phyloP scores from a whole-genome alignment of 2,329 filamentous ascomycete species.

The Fusarium nanum region DNA sequence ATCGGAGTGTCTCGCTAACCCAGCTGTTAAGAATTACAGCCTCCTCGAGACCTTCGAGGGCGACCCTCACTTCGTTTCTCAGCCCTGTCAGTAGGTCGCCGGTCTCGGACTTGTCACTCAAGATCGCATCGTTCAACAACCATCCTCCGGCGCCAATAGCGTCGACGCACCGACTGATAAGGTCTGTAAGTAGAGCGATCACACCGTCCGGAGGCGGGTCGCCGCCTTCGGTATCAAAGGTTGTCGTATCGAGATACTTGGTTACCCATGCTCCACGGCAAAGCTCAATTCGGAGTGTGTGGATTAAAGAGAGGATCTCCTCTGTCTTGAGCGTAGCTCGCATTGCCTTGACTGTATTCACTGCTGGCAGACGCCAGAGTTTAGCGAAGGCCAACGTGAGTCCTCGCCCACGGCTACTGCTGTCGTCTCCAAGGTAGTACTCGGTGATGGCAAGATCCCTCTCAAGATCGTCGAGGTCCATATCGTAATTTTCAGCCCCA shows the following conservation, averaged over 20 bases:
- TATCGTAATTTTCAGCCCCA: constrained; percentile 54
- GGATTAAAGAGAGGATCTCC: constrained; percentile 77
- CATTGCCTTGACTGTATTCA: constrained; percentile 71
- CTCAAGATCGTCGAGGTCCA: constrained; percentile 70
- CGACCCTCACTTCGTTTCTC: constrained; percentile 75
- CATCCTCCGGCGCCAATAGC: constrained; percentile 80
- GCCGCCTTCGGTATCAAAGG: constrained; percentile 56
- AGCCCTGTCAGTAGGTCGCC: constrained; percentile 74
- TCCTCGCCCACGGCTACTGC: constrained; percentile 70
- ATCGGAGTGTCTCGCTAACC: constrained; percentile 74
- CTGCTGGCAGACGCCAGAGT: constrained; percentile 72
- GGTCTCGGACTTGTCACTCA: constrained; percentile 64
- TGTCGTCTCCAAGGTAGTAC: constrained; percentile 73
- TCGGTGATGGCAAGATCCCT: constrained; percentile 76
- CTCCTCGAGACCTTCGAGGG: constrained; percentile 78
- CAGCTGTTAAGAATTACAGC: constrained; percentile 72
- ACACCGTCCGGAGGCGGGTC: constrained; percentile 71
- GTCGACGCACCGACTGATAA: constrained; percentile 79
- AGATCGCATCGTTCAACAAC: constrained; percentile 71
- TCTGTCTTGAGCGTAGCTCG: constrained; percentile 72
- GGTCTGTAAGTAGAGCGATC: constrained; percentile 76
- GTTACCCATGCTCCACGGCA: constrained; percentile 81
- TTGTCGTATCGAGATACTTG: constrained; percentile 71
- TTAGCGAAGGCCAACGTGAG: constrained; percentile 76
- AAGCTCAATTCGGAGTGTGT: constrained; percentile 78